Percentiles rank a stretch among this genome's conserved stretches.
These are phyloP conservation scores for Dinochytrium kinnereticum DNA, from an alignment of 371 early-diverging fungal species.

Conservation along the genomic window DNA sequence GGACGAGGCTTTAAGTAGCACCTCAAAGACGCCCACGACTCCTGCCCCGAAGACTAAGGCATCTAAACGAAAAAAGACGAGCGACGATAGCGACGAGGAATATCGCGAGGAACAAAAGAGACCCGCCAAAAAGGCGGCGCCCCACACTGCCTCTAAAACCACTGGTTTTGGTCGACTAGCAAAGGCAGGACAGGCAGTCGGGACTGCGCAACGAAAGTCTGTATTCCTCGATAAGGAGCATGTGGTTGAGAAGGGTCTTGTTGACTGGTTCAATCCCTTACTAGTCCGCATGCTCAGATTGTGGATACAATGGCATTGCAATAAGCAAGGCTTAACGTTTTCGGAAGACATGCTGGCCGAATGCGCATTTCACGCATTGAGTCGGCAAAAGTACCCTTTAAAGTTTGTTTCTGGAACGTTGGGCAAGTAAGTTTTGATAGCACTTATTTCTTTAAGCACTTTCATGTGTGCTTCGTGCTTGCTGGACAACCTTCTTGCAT, in stretches of 20 bases:
- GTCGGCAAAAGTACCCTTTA: constrained; percentile 13
- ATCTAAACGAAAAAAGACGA: no score
- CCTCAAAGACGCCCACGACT: no score
- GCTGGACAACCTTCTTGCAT: not conserved
- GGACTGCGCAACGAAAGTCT: constrained; percentile 10
- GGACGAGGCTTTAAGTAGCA: no score
- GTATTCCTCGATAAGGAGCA: constrained; percentile 17
- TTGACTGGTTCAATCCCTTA: constrained; percentile 11
- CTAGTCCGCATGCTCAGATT: constrained; percentile 3
- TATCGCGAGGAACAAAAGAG: no score
- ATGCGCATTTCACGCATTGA: not conserved
- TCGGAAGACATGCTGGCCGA: not conserved
- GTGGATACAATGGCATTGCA: constrained; percentile 8
- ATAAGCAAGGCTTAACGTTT: not conserved
- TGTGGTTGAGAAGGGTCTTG: constrained; percentile 15
- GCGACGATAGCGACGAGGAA: no score
- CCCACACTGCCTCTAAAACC: constrained; percentile 10
- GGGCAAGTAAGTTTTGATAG: constrained; percentile 3
- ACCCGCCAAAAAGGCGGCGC: not conserved
- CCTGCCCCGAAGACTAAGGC: no score
- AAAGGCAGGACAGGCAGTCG: constrained; percentile 20
- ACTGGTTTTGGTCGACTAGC: constrained; percentile 18
- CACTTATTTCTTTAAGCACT: no score
- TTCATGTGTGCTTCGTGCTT: no score
- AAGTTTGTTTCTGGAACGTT: not conserved